Evolutionary conservation across 345 rosid species (phyloP).

Genomic region (Bruguiera sexangula): DNA sequence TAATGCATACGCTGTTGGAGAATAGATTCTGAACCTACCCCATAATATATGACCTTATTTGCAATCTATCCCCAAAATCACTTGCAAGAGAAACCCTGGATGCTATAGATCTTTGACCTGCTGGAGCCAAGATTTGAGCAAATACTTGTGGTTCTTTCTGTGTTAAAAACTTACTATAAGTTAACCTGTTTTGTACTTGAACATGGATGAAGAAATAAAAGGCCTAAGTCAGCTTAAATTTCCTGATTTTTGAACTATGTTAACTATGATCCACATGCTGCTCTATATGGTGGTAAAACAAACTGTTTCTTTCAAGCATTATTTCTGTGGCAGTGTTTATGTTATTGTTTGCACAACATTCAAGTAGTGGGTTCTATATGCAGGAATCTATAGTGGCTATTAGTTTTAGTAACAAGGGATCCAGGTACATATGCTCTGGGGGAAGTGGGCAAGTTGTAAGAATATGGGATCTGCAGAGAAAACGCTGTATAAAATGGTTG

Average conservation of each 20-base stretch:
- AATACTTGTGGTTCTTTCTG: neutral
- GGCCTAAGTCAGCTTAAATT: neutral
- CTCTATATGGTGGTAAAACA: neutral
- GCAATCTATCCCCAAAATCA: neutral
- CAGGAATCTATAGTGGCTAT: constrained; percentile 88
- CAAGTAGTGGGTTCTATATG: neutral
- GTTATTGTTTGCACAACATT: neutral
- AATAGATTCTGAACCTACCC: neutral
- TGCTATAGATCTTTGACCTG: neutral
- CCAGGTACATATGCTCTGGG: constrained; percentile 91
- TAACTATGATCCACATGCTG: neutral
- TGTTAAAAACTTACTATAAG: neutral
- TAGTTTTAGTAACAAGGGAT: constrained; percentile 82
- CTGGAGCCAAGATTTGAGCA: neutral
- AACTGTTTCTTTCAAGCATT: neutral
- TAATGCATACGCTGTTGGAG: too few relatives aligned
- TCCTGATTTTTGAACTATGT: neutral
- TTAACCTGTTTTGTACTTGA: neutral
- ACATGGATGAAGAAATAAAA: neutral
- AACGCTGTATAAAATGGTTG: constrained; percentile 86
- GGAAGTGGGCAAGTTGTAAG: constrained; percentile 88
- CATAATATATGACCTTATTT: neutral
- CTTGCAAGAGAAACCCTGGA: neutral
- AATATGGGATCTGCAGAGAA: constrained; percentile 97
- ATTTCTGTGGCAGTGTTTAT: neutral